Percentiles rank a stretch among this genome's conserved stretches.
Conservation (phyloP, 2,329 filamentous ascomycete genomes). For the Mollisiaceae sp. region DNA sequence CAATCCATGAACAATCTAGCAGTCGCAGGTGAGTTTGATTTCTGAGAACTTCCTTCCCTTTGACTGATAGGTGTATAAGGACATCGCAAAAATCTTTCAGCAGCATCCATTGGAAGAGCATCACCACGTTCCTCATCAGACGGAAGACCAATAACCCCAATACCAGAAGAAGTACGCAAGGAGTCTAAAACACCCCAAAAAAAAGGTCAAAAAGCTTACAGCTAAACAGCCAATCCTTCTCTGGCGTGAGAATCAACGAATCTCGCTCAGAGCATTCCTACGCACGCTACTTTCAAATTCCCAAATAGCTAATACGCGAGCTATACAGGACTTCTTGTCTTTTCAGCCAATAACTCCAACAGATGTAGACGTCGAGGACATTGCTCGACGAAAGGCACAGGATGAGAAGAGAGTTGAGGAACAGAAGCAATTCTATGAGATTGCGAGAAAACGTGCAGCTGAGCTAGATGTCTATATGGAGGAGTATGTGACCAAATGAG, state of each 20-base stretch:
- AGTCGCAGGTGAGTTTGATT: conserved; percentile 44
- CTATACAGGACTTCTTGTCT: conserved; percentile 84
- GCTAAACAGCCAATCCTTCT: conserved; percentile 60
- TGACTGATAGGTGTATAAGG: conserved; percentile 28
- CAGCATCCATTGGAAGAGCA: conserved; percentile 43
- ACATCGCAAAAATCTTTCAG: conserved; percentile 48
- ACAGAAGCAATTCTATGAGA: conserved; percentile 93
- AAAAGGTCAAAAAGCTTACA: conserved; percentile 13
- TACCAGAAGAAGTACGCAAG: conserved; percentile 28
- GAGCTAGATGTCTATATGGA: conserved; percentile 99
- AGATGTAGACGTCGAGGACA: conserved; percentile 84
- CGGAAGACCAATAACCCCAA: conserved; percentile 29
- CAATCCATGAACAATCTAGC: conserved; percentile 45
- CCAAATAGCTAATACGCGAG: conserved; percentile 80
- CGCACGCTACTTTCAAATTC: conserved; percentile 83
- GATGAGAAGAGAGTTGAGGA: conserved; percentile 91
- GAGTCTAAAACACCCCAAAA: conserved; percentile 10
- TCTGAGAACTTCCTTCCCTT: not conserved
- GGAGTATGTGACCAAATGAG: conserved; percentile 59
- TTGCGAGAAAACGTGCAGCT: conserved; percentile 85
- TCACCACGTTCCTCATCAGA: conserved; percentile 55
- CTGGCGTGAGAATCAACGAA: conserved; percentile 86
- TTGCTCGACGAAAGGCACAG: conserved; percentile 77
- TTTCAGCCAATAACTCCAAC: conserved; percentile 73
- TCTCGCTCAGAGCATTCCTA: conserved; percentile 91